Percentiles rank a stretch among this genome's conserved stretches.
Conservation (phyloP, 2,329 filamentous ascomycete genomes). For the Cercospora nicotianae region DNA sequence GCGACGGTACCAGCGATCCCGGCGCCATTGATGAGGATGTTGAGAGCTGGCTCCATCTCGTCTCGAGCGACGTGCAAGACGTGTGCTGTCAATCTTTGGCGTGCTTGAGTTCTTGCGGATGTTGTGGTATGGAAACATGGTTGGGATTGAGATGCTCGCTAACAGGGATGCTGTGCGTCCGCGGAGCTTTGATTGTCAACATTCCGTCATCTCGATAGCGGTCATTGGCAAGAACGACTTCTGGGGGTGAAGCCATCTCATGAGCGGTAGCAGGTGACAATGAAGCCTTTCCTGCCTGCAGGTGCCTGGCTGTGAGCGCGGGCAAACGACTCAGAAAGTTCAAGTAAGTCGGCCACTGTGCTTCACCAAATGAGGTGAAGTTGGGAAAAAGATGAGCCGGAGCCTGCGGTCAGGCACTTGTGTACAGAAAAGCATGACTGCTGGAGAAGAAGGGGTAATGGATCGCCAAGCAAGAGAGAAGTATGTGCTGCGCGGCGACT, state of each 20-base stretch:
- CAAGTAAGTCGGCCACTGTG: not conserved
- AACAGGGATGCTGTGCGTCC: not conserved
- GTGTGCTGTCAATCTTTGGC: not conserved
- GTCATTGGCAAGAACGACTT: not conserved
- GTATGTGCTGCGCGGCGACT: not conserved
- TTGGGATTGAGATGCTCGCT: not conserved
- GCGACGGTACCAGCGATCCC: conserved; percentile 28
- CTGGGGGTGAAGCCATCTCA: not conserved
- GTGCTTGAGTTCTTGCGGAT: not conserved
- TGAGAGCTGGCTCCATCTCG: not conserved
- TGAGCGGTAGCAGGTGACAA: not conserved
- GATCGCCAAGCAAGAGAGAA: not conserved
- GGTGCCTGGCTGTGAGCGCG: not conserved
- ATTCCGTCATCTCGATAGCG: not conserved
- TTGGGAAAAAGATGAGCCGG: not conserved
- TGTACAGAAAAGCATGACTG: not conserved
- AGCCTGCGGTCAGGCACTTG: not conserved
- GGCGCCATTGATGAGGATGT: conserved; percentile 7
- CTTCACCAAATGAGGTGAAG: not conserved
- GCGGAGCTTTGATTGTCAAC: not conserved
- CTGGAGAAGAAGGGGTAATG: not conserved
- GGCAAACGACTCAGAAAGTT: not conserved
- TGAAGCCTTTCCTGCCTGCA: not conserved
- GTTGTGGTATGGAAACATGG: not conserved
- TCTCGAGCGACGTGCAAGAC: not conserved